Base-by-base conservation (phyloP, 805 yeast genomes). In the Komagataella pastoris region DNA sequence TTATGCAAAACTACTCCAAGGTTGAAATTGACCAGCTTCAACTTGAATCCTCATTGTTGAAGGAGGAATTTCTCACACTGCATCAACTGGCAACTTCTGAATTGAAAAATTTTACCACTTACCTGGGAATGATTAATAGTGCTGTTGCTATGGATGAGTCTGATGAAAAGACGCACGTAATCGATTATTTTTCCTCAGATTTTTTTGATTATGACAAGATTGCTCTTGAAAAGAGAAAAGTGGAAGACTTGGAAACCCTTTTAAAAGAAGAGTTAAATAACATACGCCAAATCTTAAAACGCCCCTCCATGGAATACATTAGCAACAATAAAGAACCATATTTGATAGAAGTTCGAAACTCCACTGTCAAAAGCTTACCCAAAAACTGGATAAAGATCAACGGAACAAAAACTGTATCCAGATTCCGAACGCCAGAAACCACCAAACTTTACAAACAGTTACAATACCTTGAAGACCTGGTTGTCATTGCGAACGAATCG, bases 351-450 rank as follows among this genome's bases (percentile, higher is more conserved):
- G 81, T 91, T 0, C 69, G 88, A 47, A 81, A 81, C 55, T 65
- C 75, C 10, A 77, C 77, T 47, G 70, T 75, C 1, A 77, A 76
- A 47, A 64, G 67, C 1, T 65, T 90, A 1, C 98, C 98, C 0
- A 58, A 68, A 2, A 80, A 78, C 50, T 91, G 97, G 96, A 66
- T 83, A 10, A 84, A 87, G 57, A 76, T 86, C 24, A 84, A 78
- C 58, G 84, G 84, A 7, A 76, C 95, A 48, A 71, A 80, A 54
- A 64, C 80, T 1, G 81, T 88, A 1, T 77, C 88, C 2, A 68
- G 98, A 53, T 90, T 79, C 63, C 70, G 89, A 53, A 72, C 96
- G 0, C 87, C 95, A 0, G 67, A 64, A 30, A 73, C 81, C 1
- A 57, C 70, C 2, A 65, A 68, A 14, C 65, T 86, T 24, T 73